A percentile compares a stretch with the other conserved stretches of the same genome.
Evolutionary conservation across 768 basidiomycete genomes (phyloP).

Genomic region (Pisolithus marmoratus): DNA sequence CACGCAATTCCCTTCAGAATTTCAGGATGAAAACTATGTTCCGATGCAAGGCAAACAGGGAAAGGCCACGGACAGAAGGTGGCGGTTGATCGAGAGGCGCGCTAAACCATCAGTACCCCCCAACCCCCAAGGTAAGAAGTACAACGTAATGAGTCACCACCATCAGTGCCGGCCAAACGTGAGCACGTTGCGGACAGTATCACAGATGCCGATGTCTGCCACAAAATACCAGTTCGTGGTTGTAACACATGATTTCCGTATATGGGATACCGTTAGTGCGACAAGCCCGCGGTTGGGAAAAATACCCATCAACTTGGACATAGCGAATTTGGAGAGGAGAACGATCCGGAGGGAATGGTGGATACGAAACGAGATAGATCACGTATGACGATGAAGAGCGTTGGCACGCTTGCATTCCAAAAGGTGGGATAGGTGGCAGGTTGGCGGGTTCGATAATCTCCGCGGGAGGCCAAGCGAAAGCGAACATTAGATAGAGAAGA

Average conservation of each 20-base stretch:
- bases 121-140: not conserved
- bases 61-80: not conserved
- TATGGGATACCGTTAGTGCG: slow-evolving; percentile 16
- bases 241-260: not conserved
- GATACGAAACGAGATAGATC: slow-evolving; percentile 1
- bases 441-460: no score
- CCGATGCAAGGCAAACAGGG: not conserved
- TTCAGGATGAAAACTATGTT: not conserved
- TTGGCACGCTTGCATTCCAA: no score
- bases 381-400: no score
- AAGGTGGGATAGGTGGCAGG: no score
- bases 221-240: slow-evolving; percentile 1
- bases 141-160: not conserved
- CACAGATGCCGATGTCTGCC: slow-evolving; percentile 15
- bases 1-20: not conserved
- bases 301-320: no score
- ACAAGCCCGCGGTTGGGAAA: slow-evolving; percentile 1
- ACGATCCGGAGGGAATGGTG: slow-evolving; percentile 28
- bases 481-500: no score
- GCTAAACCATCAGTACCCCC: not conserved
- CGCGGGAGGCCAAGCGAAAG: no score
- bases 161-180: not conserved
- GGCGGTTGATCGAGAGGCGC: not conserved
- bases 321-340: slow-evolving; percentile 14
- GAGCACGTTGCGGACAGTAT: slow-evolving; percentile 16